Evolutionary conservation across 495 filamentous ascomycete species (phyloP).

Genomic region (Tuber borchii): DNA sequence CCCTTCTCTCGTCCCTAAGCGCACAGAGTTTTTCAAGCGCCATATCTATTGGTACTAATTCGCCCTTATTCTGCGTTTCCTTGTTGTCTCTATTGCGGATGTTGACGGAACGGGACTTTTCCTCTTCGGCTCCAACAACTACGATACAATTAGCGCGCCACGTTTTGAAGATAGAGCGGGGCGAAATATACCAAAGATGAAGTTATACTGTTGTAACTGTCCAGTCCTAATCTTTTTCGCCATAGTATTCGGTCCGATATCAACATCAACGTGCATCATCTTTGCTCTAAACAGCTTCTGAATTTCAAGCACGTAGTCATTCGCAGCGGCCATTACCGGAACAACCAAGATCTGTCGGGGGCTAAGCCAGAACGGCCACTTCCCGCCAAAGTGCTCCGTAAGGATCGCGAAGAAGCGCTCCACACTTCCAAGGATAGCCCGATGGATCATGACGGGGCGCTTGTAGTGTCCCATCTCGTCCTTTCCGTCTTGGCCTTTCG

Average conservation of each 20-base stretch:
- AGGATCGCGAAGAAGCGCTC: slow-evolving; percentile 93
- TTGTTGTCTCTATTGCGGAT: slow-evolving; percentile 86
- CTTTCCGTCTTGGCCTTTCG: slow-evolving; percentile 39
- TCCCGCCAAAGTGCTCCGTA: slow-evolving; percentile 90
- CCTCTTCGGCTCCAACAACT: slow-evolving; percentile 83
- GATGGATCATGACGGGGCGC: slow-evolving; percentile 93
- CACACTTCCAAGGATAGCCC: slow-evolving; percentile 86
- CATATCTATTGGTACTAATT: slow-evolving; percentile 68
- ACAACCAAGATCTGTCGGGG: slow-evolving; percentile 88
- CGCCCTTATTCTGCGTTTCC: slow-evolving; percentile 66
- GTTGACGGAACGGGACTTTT: slow-evolving; percentile 69
- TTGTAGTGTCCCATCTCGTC: slow-evolving; percentile 60
- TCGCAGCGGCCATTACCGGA: slow-evolving; percentile 76
- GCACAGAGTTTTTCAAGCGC: slow-evolving; percentile 64
- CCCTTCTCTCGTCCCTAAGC: slow-evolving; percentile 56
- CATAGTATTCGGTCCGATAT: slow-evolving; percentile 83
- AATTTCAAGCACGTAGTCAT: slow-evolving; percentile 82
- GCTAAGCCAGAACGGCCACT: slow-evolving; percentile 97
- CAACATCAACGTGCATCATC: slow-evolving; percentile 75
- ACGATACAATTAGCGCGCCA: slow-evolving; percentile 9
- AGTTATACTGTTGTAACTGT: slow-evolving; percentile 85
- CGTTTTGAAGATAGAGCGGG: not conserved
- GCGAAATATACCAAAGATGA: slow-evolving; percentile 63
- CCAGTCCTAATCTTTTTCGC: slow-evolving; percentile 91
- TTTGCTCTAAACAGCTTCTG: slow-evolving; percentile 51